Percentiles rank a stretch among this genome's conserved stretches.
These are phyloP conservation scores for Calocera cornea DNA, from an alignment of 768 basidiomycete genomes.

Conservation along the genomic window DNA sequence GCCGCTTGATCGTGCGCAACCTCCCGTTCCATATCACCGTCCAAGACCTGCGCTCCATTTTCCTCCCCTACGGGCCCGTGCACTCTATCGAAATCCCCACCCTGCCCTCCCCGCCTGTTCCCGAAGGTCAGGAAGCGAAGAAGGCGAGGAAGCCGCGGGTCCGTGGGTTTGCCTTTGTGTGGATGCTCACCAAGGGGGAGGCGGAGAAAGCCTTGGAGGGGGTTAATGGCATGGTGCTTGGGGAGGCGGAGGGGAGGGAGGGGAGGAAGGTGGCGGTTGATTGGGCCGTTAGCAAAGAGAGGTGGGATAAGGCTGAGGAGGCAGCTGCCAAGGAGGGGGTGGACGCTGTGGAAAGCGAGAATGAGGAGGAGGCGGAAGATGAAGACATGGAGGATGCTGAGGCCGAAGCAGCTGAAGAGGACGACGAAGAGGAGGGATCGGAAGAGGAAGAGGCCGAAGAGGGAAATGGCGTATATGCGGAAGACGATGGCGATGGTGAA, in stretches of 20 bases:
- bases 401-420: slow-evolving; percentile 18
- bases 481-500: slow-evolving; percentile 31
- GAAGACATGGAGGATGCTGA: slow-evolving; percentile 20
- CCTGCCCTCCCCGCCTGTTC: slow-evolving; percentile 21
- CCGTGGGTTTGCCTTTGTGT: slow-evolving; percentile 88
- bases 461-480: slow-evolving; percentile 26
- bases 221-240: slow-evolving; percentile 61
- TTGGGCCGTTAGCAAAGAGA: slow-evolving; percentile 90
- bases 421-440: slow-evolving; percentile 22
- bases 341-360: slow-evolving; percentile 15
- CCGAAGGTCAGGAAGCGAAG: slow-evolving; percentile 23
- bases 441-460: slow-evolving; percentile 26
- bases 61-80: slow-evolving; percentile 78
- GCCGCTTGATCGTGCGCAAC: slow-evolving; percentile 82
- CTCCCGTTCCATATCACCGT: slow-evolving; percentile 72
- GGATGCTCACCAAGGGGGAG: slow-evolving; percentile 77
- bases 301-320: slow-evolving; percentile 70
- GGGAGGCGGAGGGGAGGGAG: slow-evolving; percentile 30
- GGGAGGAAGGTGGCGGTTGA: slow-evolving; percentile 75
- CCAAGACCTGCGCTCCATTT: slow-evolving; percentile 70
- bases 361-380: slow-evolving; percentile 21
- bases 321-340: slow-evolving; percentile 31
- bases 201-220: slow-evolving; percentile 69
- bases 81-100: slow-evolving; percentile 70
- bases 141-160: slow-evolving; percentile 22